Base-by-base conservation (phyloP, 2,329 filamentous ascomycete genomes). In the Nakataea oryzae region DNA sequence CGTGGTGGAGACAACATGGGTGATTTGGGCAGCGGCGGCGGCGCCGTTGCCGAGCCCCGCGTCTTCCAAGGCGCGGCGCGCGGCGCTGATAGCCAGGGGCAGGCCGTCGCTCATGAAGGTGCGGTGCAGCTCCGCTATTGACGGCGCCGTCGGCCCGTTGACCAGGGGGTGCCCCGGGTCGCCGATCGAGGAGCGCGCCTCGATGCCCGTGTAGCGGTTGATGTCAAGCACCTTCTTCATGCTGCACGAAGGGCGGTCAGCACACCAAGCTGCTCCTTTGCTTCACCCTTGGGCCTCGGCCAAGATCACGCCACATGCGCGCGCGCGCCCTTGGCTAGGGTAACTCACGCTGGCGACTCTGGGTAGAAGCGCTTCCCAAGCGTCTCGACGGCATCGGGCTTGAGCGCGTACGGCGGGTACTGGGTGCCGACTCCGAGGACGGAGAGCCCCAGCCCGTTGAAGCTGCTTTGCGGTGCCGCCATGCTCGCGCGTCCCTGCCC, bases 1-100 rank as follows among this genome's bases (percentile, higher is more conserved):
- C 6, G 86, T 88, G 0, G 85, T 87, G 28, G 85, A 82, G 11
- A 89, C 85, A 54, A 88, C 77, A 67, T 89, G 86, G 3, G 86
- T 89, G 65, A 89, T 85, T 60, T 85, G 75, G 3, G 69, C 69
- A 0, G 78, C 69, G 1, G 34, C 59, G 3, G 29, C 50, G 12
- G 17, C 54, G 41, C 27, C 34, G 59, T 55, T 47, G 55, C 79
- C 76, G 55, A 86, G 70, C 21, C 76, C 74, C 6, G 84, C 81
- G 69, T 86, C 83, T 9, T 74, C 72, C 12, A 86, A 75, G 6
- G 84, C 84, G 69, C 84, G 83, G 29, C 75, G 74, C 27, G 81
- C 76, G 2, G 84, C 84, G 12, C 71, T 73, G 7, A 86, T 75
- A 8, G 84, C 83, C 1, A 87, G 74, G 1, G 83, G 81, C 2